Evolutionary conservation across 2,329 filamentous ascomycete genomes (phyloP).

Genomic region (Xylariomycetidae sp.): DNA sequence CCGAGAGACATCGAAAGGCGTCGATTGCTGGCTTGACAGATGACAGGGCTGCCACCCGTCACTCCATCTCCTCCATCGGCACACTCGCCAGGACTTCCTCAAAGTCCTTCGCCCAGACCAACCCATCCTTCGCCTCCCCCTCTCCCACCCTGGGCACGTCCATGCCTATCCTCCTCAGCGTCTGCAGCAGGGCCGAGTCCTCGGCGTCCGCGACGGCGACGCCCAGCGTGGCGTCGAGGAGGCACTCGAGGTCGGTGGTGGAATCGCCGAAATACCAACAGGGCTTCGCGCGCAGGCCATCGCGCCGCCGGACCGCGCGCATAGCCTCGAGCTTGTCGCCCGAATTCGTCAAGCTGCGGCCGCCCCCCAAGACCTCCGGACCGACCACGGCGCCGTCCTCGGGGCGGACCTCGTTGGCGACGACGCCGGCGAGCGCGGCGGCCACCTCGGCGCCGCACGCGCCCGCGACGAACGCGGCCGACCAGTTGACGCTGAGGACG

Average conservation of each 20-base stretch:
- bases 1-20: too few species aligned
- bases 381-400: constrained; percentile 36
- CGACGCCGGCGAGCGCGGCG: constrained; percentile 27
- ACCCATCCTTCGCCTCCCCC: constrained; percentile 14
- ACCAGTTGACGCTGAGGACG: constrained; percentile 49
- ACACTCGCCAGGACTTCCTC: constrained; percentile 23
- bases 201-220: constrained; percentile 39
- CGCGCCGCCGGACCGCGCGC: constrained; percentile 19
- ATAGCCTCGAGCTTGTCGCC: constrained; percentile 41
- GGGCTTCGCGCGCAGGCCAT: constrained; percentile 12
- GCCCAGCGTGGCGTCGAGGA: constrained; percentile 36
- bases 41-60: too few species aligned
- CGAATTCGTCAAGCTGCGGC: constrained; percentile 31
- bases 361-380: constrained; percentile 22
- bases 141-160: constrained; percentile 23
- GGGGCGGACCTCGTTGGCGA: constrained; percentile 36
- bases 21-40: too few species aligned
- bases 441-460: constrained; percentile 31
- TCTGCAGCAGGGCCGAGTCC: constrained; percentile 21
- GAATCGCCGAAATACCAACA: constrained; percentile 55
- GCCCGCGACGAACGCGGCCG: constrained; percentile 39
- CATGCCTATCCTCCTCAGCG: constrained; percentile 26
- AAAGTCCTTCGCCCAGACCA: constrained; percentile 26
- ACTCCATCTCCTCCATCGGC: too few species aligned
- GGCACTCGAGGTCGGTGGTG: constrained; percentile 49